A percentile compares a stretch with the other conserved stretches of the same genome.
Conservation (phyloP, 1,284 basidiomycete species). For the Kwoniella shivajii region DNA sequence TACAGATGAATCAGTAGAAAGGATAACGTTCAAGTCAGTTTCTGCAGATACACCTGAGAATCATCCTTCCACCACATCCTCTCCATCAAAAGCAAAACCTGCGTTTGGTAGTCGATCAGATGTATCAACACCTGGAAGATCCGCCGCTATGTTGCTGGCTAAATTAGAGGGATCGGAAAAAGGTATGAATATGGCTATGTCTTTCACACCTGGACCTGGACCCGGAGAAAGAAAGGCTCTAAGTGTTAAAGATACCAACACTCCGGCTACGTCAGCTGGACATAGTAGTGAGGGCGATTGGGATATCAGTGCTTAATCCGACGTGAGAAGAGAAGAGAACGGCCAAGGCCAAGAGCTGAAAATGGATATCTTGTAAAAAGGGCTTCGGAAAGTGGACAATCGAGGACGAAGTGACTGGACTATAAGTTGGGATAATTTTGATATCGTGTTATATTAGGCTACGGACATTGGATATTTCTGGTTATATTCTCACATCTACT, state of each 20-base stretch:
- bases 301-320: constrained; percentile 14
- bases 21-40: constrained; percentile 14
- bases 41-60: not conserved
- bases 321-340: not conserved
- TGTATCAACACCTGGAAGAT: constrained; percentile 11
- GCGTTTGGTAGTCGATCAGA: constrained; percentile 14
- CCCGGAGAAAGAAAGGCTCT: constrained; percentile 18
- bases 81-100: not conserved
- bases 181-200: constrained; percentile 1
- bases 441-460: no score
- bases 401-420: no score
- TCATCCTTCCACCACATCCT: not conserved
- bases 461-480: no score
- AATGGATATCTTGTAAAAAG: not conserved
- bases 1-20: constrained; percentile 11
- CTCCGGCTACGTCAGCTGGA: constrained; percentile 3
- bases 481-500: no score
- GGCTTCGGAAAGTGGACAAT: no score
- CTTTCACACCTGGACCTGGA: not conserved
- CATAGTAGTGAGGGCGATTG: constrained; percentile 1
- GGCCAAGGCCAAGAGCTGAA: not conserved
- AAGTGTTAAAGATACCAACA: constrained; percentile 24
- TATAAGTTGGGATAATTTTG: no score
- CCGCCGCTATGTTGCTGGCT: constrained; percentile 12
- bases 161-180: constrained; percentile 15